phyloP scores from a whole-genome alignment of 768 basidiomycete species.

The Pisolithus microcarpus region DNA sequence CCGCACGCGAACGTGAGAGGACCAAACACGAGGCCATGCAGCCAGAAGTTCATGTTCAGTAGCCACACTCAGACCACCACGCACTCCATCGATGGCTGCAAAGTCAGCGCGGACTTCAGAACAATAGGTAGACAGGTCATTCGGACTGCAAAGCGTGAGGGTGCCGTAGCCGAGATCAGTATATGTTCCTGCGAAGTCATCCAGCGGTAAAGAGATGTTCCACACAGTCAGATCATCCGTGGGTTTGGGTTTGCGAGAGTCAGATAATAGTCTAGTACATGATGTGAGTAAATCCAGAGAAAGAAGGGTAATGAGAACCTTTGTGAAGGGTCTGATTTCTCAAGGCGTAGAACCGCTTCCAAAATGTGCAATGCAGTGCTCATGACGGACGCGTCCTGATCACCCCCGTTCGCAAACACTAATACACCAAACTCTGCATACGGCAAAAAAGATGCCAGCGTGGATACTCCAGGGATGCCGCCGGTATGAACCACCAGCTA shows the following conservation, averaged over 20 bases:
- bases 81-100: constrained; percentile 16
- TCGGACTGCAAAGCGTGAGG: constrained; percentile 30
- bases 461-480: constrained; percentile 27
- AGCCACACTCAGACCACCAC: neutral
- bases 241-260: neutral
- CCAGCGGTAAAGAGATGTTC: constrained; percentile 8
- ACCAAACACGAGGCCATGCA: constrained; percentile 28
- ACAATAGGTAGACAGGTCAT: constrained; percentile 17
- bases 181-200: constrained; percentile 32
- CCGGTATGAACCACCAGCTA: constrained; percentile 33
- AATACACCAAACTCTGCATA: constrained; percentile 30
- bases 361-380: constrained; percentile 14
- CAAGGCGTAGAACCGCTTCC: constrained; percentile 15
- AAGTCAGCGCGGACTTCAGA: constrained; percentile 23
- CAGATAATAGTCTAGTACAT: neutral
- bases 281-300: neutral
- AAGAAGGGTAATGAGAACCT: constrained; percentile 3
- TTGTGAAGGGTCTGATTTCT: neutral
- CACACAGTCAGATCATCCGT: neutral
- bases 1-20: constrained; percentile 31
- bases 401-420: constrained; percentile 27
- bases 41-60: constrained; percentile 25
- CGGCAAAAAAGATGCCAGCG: constrained; percentile 28
- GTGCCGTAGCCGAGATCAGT: constrained; percentile 31
- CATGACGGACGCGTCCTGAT: constrained; percentile 8